A percentile compares a stretch with the other conserved stretches of the same genome.
These are phyloP conservation scores for Uncinocarpus reesii DNA, from an alignment of 2,329 filamentous ascomycete genomes.

Conservation along the genomic window DNA sequence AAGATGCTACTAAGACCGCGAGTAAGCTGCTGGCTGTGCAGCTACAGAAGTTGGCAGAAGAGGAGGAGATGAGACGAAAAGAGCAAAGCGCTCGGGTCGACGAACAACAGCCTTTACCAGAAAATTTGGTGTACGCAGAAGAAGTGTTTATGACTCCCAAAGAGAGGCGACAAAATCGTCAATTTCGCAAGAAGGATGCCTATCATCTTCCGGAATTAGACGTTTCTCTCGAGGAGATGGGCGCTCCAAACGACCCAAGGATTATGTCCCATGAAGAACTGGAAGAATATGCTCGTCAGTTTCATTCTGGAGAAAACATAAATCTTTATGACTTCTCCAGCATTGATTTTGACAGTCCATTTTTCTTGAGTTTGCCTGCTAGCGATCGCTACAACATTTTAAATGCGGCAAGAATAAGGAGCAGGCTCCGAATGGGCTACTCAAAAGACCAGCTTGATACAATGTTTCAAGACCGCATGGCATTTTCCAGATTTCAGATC, in stretches of 20 bases:
- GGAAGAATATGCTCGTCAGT: conserved; percentile 86
- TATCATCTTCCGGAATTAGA: conserved; percentile 89
- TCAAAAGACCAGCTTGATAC: conserved; percentile 90
- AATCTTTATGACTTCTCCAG: conserved; percentile 90
- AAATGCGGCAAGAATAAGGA: conserved; percentile 81
- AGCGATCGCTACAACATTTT: conserved; percentile 94
- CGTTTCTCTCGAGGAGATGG: conserved; percentile 70
- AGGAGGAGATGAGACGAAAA: conserved; percentile 58
- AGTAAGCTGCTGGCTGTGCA: conserved; percentile 86
- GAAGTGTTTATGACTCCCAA: conserved; percentile 70
- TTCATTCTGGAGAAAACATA: conserved; percentile 84
- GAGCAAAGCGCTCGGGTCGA: conserved; percentile 27
- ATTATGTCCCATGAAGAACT: conserved; percentile 95
- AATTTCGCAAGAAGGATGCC: conserved; percentile 83
- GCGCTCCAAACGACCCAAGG: conserved; percentile 77
- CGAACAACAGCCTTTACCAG: conserved; percentile 53
- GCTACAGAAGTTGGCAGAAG: conserved; percentile 82
- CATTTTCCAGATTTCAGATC: conserved; percentile 91
- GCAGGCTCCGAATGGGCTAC: conserved; percentile 84
- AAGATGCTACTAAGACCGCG: conserved; percentile 86
- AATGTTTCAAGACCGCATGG: conserved; percentile 98
- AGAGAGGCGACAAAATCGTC: conserved; percentile 62
- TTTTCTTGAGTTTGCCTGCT: conserved; percentile 82
- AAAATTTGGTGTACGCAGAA: conserved; percentile 77
- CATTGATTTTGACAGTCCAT: conserved; percentile 93